Base-by-base conservation (phyloP, 1,139 yeast species). In the Casaregolazyma lundiana region DNA sequence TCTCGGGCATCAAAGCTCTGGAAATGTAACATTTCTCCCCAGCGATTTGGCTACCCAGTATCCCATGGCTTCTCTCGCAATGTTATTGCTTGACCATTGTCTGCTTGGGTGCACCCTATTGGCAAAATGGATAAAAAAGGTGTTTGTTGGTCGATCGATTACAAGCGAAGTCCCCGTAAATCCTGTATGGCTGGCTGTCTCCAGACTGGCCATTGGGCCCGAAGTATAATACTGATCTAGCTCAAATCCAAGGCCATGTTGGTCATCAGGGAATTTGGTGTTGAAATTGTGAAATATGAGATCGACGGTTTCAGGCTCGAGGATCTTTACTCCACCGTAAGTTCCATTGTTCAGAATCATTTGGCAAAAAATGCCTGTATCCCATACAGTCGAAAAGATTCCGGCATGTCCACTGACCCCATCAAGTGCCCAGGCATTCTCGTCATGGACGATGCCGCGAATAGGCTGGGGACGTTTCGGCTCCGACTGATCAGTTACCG, bases 391-490 rank as follows among this genome's bases (percentile, higher is more conserved):
- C 9, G 54, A 51, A 34, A 53, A 53, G 21, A 53, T 36, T 15
- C 56, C 56, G 8, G 56, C 56, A 44, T 53, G 56, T 2, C 56
- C 56, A 15, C 49, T 44, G n/a, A 52, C 52, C 11, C 56, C 54
- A 18, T 38, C 42, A 3, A 51, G 43, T 18, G 45, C 39, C 39
- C 44, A 53, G 5, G 56, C 54, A n/a, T 53, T 50, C 41, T 53
- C 56, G 35, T 53, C 56, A 35, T 53, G 56, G 11, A 53, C 56
- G 11, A 47, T 43, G 15, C 56, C 56, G 17, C 55, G 26, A 16
- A 53, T 53, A 4, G 56, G 56, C 40, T 53, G 56, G 2, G 47
- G 46, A 11, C 56, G 44, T 17, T 44, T 35, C 17, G 53, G 51
- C 34, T 50, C 50, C 17, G 44, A 44, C 6, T 22, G 34, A 13